Base-by-base conservation (phyloP, 2,329 filamentous ascomycete species). In the Diaporthe vaccinii region DNA sequence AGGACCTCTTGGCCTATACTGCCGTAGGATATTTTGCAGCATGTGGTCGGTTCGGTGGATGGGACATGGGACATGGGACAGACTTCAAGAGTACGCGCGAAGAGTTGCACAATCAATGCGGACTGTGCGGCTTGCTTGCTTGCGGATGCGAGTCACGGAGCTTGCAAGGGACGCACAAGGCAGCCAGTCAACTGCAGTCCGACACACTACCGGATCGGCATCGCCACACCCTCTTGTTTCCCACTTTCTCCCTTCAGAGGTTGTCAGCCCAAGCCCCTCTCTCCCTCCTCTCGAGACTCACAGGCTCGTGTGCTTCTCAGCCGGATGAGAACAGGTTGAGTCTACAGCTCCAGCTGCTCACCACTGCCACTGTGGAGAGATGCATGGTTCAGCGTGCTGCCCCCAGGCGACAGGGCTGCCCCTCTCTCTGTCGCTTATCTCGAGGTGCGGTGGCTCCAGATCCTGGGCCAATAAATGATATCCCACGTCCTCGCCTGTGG, bases 361-460 rank as follows among this genome's bases (percentile, higher is more conserved):
- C 8, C 46, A 12, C 65, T 53, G 46, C n/a, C 34, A 34, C 34
- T 34, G 34, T 69, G 65, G 65, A 55, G 65, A 41, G 46, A 28
- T 51, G 65, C 34, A 55, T 31, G 34, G 34, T 20, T 55, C 49
- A 28, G 41, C 31, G n/a, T 49, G 65, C 65, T 49, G 22, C n/a
- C n/a, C n/a, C n/a, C n/a, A n/a, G 17, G 46, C 65, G 65, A 69
- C 65, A 69, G 49, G 65, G 65, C 65, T 69, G 65, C 65, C 65
- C 65, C 65, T 55, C 65, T 68, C 65, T 31, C 2, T 14, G 49
- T 69, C 49, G 65, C 65, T 69, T 69, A 69, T 69, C 65, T 55
- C 65, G 34, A 41, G 31, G 65, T 55, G 65, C 49, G 22, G 65
- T 69, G 65, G 65, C 34, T 22, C 46, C 65, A 55, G 34, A 69